These are phyloP conservation scores for Hura crepitans DNA, from an alignment of 441 rosid genomes.

Conservation along the genomic window DNA sequence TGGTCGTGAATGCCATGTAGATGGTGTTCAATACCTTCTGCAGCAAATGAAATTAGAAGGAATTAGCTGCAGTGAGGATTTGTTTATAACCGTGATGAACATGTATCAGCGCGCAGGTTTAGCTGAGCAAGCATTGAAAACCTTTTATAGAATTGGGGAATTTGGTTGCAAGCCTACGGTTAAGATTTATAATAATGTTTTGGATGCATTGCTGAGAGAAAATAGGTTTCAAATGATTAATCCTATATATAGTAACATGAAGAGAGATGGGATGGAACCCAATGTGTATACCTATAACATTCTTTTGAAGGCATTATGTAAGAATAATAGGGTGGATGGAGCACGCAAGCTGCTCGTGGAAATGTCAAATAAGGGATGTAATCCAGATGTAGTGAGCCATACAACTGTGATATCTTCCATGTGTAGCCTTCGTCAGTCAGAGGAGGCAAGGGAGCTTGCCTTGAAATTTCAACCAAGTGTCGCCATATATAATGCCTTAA, in stretches of 20 bases:
- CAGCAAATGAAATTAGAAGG: conserved; percentile 94
- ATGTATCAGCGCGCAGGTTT: conserved; percentile 46
- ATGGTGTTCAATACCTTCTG: conserved; percentile 66
- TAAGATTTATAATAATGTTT: conserved; percentile 72
- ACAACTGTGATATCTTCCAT: conserved; percentile 66
- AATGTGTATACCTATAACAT: conserved; percentile 76
- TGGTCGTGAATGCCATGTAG: conserved; percentile 43
- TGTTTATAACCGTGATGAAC: conserved; percentile 55
- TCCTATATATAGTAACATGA: conserved; percentile 67
- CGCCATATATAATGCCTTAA: conserved; percentile 64
- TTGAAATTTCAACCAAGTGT: conserved; percentile 47
- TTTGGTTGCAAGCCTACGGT: conserved; percentile 74
- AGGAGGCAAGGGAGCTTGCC: conserved; percentile 61
- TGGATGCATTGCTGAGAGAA: conserved; percentile 76
- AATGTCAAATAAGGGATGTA: conserved; percentile 64
- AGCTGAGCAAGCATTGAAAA: conserved; percentile 72
- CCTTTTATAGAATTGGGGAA: conserved; percentile 71
- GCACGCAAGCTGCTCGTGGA: conserved; percentile 69
- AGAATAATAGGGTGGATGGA: conserved; percentile 65
- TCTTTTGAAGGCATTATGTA: conserved; percentile 82
- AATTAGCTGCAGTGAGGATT: conserved; percentile 53
- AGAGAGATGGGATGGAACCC: conserved; percentile 74
- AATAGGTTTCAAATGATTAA: conserved; percentile 65
- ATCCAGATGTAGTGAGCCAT: conserved; percentile 77
- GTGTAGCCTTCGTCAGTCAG: conserved; percentile 64